Base-by-base conservation (phyloP, 495 filamentous ascomycete species). In the Tuber borchii region DNA sequence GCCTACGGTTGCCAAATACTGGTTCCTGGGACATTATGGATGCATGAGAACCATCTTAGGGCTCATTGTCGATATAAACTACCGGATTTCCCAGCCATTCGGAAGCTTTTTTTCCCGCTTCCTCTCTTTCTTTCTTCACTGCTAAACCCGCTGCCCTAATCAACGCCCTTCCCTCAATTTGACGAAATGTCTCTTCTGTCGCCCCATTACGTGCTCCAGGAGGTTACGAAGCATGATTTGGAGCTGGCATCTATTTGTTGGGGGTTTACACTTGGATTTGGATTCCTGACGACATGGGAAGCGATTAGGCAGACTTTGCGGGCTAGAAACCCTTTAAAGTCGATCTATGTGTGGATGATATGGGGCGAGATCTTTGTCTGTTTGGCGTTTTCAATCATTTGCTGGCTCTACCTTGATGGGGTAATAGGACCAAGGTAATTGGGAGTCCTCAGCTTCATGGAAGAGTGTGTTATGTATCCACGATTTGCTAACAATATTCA, bases 291-390 rank as follows among this genome's bases (percentile, higher is more conserved):
- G 51, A 82, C 83, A 74, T 86, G 85, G 85, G 79, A 81, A 74
- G 84, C 84, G 2, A 78, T 82, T 31, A 80, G 77, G 19, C 84
- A 85, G 69, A 84, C 80, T n/a, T 71, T 77, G 75, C 74, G 82
- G 44, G 78, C 82, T 20, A 76, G 83, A 26, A 73, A 82, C 68
- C 84, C 83, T 20, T 65, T 75, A 45, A 46, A 44, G 56, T 85
- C 83, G 44, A 61, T 43, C 31, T 85, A 85, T 77, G 77, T 86
- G 26, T 84, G 80, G 71, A 85, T 86, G 83, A 79, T 86, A 39
- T 86, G 85, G 85, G 74, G 81, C n/a, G 85, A 86, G 72, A 75
- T 85, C n/a, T 0, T 82, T 42, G 84, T 84, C 31, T 85, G 85
- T 72, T 45, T 86, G 31, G 70, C 71, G 8, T 83, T 86, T 73